Evolutionary conservation across 495 filamentous ascomycete species (phyloP), one percentile per base, ranked within the genome.

Genomic region (Aspergillus olivimuriae): DNA sequence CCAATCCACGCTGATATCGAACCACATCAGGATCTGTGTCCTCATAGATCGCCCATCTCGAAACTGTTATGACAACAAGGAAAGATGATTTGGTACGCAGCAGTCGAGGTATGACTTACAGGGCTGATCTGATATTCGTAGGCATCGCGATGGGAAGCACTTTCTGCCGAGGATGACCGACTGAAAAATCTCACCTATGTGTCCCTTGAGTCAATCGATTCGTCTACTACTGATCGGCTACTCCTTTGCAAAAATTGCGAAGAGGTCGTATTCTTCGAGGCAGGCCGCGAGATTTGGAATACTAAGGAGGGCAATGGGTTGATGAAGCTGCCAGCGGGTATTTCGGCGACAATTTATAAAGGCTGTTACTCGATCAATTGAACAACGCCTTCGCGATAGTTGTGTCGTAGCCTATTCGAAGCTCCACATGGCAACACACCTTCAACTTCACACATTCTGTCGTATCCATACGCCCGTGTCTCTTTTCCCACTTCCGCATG

Each of bases 251-350:
- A 16, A 36, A 16, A 36, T 2, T 36, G 16, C 16, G 16, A 36
- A 36, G 34, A 36, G 16, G 34, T 36, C 9, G 34, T 36, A 36
- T 36, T 36, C 34, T 36, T 36, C 34, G 16, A 36, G 9, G 34
- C 16, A 9, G 34, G 16, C 10, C 16, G 34, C 16, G 16, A 36
- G 34, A 36, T 36, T 36, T 36, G 16, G 34, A 36, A 36, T 36
- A 36, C 16, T 36, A 36, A 36, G 34, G 16, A 36, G 18, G 18
- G 6, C 34, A 36, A 36, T 36, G 34, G 34, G 12, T 36, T 36
- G 34, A 36, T 36, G 16, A 36, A 36, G 6, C 34, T 36, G 12
- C 34, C 34, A 16, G 12, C 11, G 16, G 34, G 34, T 18, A 36
- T 36, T 16, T 36, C 16, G 18, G 34, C 16, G 5, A 36, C 16